Conservation (phyloP, 768 basidiomycete species). For the Xanthoconium purpureum region DNA sequence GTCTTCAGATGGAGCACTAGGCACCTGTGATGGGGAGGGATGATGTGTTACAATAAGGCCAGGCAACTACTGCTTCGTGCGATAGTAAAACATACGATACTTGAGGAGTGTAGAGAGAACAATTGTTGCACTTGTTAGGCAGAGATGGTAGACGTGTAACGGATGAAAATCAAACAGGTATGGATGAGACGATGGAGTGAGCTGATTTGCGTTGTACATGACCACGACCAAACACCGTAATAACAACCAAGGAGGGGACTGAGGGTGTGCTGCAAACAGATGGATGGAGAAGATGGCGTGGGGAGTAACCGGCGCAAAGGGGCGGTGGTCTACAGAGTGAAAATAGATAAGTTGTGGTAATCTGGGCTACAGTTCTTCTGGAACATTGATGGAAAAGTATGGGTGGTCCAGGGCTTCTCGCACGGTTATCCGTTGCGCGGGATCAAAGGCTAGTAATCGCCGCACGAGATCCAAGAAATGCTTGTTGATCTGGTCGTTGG, state of each 20-base stretch:
- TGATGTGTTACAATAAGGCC: conserved; percentile 22
- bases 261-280: conserved; percentile 24
- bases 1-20: conserved; percentile 12
- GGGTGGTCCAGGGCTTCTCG: conserved; percentile 84
- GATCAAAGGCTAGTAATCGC: conserved; percentile 87
- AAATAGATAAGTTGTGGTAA: conserved; percentile 34
- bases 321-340: conserved; percentile 33
- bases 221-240: conserved; percentile 37
- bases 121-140: conserved; percentile 31
- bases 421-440: conserved; percentile 82
- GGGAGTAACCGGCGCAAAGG: conserved; percentile 22
- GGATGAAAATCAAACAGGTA: conserved; percentile 28
- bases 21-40: conserved; percentile 12
- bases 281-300: conserved; percentile 21
- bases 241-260: conserved; percentile 31
- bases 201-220: conserved; percentile 36
- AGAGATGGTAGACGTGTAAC: conserved; percentile 19
- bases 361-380: conserved; percentile 59
- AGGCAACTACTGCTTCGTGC: conserved; percentile 14
- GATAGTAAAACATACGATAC: conserved; percentile 31
- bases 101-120: conserved; percentile 24
- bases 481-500: conserved; percentile 66
- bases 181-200: conserved; percentile 28
- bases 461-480: conserved; percentile 87
- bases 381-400: conserved; percentile 71